Percentiles rank a stretch among this genome's conserved stretches.
These are phyloP conservation scores for Backusella macrospora DNA, from an alignment of 192 early-diverging fungal species.

Conservation along the genomic window DNA sequence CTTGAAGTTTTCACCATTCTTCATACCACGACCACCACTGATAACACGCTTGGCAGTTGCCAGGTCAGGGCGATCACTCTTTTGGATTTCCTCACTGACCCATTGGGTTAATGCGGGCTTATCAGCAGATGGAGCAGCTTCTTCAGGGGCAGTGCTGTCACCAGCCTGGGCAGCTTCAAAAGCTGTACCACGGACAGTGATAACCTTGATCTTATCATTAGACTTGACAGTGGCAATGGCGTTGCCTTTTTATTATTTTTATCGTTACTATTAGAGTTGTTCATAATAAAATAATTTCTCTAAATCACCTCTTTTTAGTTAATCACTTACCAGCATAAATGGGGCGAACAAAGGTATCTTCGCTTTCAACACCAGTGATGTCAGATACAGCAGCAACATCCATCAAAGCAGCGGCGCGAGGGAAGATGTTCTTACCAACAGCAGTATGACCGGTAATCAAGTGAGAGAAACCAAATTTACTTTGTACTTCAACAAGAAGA, in stretches of 20 bases:
- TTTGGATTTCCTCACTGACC: slow-evolving; percentile 87
- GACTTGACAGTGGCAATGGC: slow-evolving; percentile 96
- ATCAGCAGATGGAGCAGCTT: slow-evolving; percentile 67
- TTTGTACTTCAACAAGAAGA: slow-evolving; percentile 71
- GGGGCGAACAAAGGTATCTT: slow-evolving; percentile 92
- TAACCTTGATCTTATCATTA: slow-evolving; percentile 81
- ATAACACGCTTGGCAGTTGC: slow-evolving; percentile 86
- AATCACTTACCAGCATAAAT: slow-evolving; percentile 86
- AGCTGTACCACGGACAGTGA: slow-evolving; percentile 90
- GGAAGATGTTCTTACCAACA: slow-evolving; percentile 93
- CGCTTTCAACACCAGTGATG: slow-evolving; percentile 75
- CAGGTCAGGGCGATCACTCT: slow-evolving; percentile 95
- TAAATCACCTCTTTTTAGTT: background rate
- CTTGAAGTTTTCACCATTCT: slow-evolving; percentile 94
- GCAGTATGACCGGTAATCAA: slow-evolving; percentile 87
- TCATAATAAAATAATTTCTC: background rate
- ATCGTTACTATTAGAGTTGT: background rate
- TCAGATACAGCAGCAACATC: slow-evolving; percentile 95
- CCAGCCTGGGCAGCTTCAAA: slow-evolving; percentile 69
- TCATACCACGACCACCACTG: slow-evolving; percentile 93
- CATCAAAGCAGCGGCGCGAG: slow-evolving; percentile 89
- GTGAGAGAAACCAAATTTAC: slow-evolving; percentile 77
- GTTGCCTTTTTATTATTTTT: slow-evolving; percentile 62
- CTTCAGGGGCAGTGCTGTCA: slow-evolving; percentile 61
- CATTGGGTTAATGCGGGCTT: slow-evolving; percentile 68